Evolutionary conservation across 306 rosid genomes (phyloP), one percentile per base, ranked within the genome.

Genomic region (Vigna reflexopilosa): DNA sequence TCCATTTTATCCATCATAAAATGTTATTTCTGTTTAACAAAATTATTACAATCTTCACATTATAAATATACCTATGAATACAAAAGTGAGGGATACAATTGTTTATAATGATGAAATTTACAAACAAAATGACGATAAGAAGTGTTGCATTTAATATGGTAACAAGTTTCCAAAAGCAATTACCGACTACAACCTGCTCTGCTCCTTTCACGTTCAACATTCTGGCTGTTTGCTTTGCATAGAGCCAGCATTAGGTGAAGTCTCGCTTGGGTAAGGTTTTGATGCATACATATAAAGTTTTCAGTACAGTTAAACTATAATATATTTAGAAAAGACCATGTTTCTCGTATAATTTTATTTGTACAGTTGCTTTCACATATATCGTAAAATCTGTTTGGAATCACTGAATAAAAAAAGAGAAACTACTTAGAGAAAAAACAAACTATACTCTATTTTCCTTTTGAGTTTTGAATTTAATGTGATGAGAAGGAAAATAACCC

Each of bases 111-210:
- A 42, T 42, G 9, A 42, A 42, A 8, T 49, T 13, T 55, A 49
- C 34, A 38, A 69, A 38, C 36, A 22, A 15, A 40, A 8, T 7
- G 8, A 36, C 44, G 56, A 38, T 59, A 12, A 61, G 20, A 61
- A 62, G 24, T 26, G 5, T 32, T 62, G 14, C 47, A 16, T 32
- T 62, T 32, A 62, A 16, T 62, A 34, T 63, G 22, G 24, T 62
- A 30, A 16, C 7, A 24, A 20, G 26, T 9, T 28, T 75, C 63
- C 70, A 45, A 32, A 73, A 66, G 76, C 64, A 73, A 55, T 42
- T 54, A 73, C 66, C 84, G 26, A 38, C 75, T 73, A 54, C 75
- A 42, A 80, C 62, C 79, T 72, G 69, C 59, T 17, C 36, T 72
- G 75, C 58, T 17, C 34, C 68, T 63, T 12, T 56, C 15, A 32